phyloP scores from a whole-genome alignment of 495 filamentous ascomycete species.

The Amphirosellinia nigrospora region DNA sequence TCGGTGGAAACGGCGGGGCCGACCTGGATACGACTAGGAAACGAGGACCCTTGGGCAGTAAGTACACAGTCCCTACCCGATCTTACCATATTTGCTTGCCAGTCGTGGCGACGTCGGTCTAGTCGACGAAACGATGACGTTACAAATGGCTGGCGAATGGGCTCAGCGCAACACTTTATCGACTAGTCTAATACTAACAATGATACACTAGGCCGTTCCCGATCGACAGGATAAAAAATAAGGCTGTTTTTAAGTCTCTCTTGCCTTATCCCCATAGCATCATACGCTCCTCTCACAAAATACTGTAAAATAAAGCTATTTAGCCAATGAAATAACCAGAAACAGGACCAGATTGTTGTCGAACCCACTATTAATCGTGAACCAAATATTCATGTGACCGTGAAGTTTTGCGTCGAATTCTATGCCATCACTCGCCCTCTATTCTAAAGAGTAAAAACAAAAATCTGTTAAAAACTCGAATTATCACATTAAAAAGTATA shows the following conservation, averaged over 20 bases:
- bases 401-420: no score
- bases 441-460: no score
- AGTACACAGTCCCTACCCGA: slow-evolving; percentile 1
- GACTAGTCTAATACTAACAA: background rate
- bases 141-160: no score
- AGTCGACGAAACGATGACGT: no score
- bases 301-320: background rate
- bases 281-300: background rate
- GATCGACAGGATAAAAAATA: background rate
- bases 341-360: background rate
- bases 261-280: no score
- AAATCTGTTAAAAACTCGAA: no score
- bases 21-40: slow-evolving; percentile 63
- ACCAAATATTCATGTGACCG: no score
- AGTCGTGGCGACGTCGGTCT: background rate
- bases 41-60: slow-evolving; percentile 63
- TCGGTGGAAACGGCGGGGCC: slow-evolving; percentile 52
- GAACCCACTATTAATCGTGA: background rate
- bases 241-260: background rate
- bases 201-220: slow-evolving; percentile 2
- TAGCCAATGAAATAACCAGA: background rate
- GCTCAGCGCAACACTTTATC: background rate
- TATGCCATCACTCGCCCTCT: no score
- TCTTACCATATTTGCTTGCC: background rate
- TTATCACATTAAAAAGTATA: no score